Evolutionary conservation across 495 filamentous ascomycete species (phyloP).

Genomic region (Gamarada debralockiae): DNA sequence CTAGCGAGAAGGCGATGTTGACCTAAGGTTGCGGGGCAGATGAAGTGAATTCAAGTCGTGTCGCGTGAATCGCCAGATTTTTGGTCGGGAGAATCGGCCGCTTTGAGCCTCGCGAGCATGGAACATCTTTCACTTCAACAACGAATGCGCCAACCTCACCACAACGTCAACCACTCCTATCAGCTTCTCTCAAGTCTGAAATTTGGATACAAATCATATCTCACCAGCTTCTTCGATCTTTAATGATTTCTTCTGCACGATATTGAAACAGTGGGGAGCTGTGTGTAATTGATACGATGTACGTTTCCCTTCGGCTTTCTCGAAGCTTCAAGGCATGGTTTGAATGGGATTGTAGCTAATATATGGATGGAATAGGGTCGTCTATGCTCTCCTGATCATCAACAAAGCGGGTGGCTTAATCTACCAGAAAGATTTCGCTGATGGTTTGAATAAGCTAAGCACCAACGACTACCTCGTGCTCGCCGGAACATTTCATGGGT

Average conservation of each 20-base stretch:
- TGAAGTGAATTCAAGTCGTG: no score
- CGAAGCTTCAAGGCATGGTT: neutral
- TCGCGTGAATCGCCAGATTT: no score
- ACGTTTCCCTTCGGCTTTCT: neutral
- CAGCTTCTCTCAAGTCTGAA: no score
- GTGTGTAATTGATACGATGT: neutral
- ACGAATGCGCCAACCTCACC: neutral
- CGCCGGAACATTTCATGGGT: conserved; percentile 98
- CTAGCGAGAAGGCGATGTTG: no score
- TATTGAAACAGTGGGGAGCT: neutral
- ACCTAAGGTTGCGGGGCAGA: no score
- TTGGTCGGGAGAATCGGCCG: no score
- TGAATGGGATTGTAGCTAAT: neutral
- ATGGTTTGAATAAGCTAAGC: conserved; percentile 75
- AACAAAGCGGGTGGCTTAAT: conserved; percentile 97
- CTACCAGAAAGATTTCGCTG: conserved; percentile 89
- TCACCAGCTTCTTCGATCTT: neutral
- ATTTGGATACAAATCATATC: no score
- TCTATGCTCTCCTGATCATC: conserved; percentile 92
- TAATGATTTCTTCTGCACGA: neutral
- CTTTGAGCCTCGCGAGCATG: neutral
- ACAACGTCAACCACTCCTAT: no score
- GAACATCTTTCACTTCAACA: neutral
- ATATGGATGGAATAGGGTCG: conserved; percentile 59
- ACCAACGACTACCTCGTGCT: conserved; percentile 95